Evolutionary conservation across 2,329 filamentous ascomycete genomes (phyloP).

Genomic region (Aspergillus fijiensis): DNA sequence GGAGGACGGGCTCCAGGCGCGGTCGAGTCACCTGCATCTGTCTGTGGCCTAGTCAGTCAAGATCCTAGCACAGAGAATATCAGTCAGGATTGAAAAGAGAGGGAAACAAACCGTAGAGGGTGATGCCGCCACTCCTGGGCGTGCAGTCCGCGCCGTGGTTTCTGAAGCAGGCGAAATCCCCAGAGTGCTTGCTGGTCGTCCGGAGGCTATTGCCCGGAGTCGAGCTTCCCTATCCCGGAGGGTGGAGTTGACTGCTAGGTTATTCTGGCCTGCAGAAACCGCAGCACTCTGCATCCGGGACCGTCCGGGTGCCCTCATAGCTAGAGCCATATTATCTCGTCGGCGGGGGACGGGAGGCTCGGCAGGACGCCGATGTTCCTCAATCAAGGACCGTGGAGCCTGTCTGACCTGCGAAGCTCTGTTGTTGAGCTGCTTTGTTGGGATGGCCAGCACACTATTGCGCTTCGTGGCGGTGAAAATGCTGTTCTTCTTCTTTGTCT

Average conservation of each 20-base stretch:
- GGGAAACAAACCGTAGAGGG: not conserved
- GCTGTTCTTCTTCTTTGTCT: conserved; percentile 33
- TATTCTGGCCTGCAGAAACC: conserved; percentile 1
- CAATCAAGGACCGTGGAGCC: conserved; percentile 44
- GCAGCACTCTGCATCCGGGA: conserved; percentile 10
- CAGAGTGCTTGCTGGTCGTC: conserved; percentile 16
- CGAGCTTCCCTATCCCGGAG: conserved; percentile 33
- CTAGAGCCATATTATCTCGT: conserved; percentile 8
- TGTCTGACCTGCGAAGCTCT: conserved; percentile 39
- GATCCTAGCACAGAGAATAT: not conserved
- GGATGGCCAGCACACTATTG: conserved; percentile 37
- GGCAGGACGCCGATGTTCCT: conserved; percentile 37
- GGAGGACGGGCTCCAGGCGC: conserved; percentile 17
- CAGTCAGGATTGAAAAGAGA: not conserved
- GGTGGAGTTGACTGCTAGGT: conserved; percentile 9
- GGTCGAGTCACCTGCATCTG: not conserved
- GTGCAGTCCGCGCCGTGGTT: not conserved
- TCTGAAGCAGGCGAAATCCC: conserved; percentile 2
- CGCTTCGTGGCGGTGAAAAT: conserved; percentile 39
- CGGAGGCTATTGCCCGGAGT: conserved; percentile 31
- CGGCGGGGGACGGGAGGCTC: conserved; percentile 19
- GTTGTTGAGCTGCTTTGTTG: conserved; percentile 43
- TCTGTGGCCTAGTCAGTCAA: not conserved
- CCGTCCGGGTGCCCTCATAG: conserved; percentile 21
- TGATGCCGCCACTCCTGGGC: not conserved